These are phyloP conservation scores for Triangularia setosa DNA, from an alignment of 2,329 filamentous ascomycete genomes.

Conservation along the genomic window DNA sequence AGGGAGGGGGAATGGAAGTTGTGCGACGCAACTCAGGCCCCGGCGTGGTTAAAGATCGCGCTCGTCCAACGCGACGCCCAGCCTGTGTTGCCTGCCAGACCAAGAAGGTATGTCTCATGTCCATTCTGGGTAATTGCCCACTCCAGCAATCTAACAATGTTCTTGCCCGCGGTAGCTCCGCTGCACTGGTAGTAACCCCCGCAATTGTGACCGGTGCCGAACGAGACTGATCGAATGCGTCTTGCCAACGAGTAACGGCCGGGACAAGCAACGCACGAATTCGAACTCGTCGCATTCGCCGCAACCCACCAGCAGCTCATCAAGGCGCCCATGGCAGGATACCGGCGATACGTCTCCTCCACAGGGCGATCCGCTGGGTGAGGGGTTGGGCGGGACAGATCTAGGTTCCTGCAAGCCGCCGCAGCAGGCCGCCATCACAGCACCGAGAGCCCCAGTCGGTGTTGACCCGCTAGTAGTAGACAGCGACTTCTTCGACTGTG, in stretches of 20 bases:
- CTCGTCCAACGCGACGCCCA: conserved; percentile 1
- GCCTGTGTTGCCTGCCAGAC: conserved; percentile 10
- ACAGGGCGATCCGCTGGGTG: background rate
- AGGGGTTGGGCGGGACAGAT: background rate
- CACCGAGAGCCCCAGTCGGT: background rate
- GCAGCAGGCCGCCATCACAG: background rate
- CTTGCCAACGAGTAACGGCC: background rate
- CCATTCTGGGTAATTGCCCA: background rate
- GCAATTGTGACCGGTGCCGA: conserved; percentile 11
- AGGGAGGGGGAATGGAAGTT: conserved; percentile 13
- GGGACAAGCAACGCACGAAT: background rate
- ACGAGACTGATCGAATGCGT: conserved; percentile 11
- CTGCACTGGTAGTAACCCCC: conserved; percentile 11
- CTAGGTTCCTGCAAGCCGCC: background rate
- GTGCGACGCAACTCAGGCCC: conserved; percentile 10
- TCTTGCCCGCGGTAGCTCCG: conserved; percentile 1
- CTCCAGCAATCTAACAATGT: background rate
- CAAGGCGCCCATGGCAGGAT: conserved; percentile 1
- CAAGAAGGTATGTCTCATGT: conserved; percentile 9
- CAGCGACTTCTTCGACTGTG: conserved; percentile 4
- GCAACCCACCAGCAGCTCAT: background rate
- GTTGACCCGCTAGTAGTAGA: background rate
- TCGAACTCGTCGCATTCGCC: background rate
- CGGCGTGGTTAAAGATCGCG: background rate
- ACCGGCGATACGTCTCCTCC: background rate